Conservation (phyloP, 2,329 filamentous ascomycete species). For the Fusarium torreyae region DNA sequence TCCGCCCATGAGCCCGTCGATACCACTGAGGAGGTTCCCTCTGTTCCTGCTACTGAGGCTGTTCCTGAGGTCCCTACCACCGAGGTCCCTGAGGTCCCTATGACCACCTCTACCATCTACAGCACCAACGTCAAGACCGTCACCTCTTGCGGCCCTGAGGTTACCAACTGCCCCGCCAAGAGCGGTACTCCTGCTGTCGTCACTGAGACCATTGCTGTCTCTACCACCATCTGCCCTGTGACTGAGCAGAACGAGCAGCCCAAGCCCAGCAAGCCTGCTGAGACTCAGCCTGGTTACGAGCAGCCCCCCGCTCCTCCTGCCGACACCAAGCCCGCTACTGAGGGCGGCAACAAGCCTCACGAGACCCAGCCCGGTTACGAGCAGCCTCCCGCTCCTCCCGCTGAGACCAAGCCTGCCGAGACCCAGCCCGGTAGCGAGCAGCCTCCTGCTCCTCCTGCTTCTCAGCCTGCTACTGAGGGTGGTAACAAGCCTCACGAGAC, state of each 20-base stretch:
- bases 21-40: conserved; percentile 51
- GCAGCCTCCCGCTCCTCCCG: neutral
- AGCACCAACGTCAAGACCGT: conserved; percentile 72
- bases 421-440: conserved; percentile 5
- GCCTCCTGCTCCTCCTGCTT: conserved; percentile 18
- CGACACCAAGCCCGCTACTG: neutral
- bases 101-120: conserved; percentile 70
- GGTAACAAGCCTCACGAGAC: conserved; percentile 20
- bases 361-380: neutral
- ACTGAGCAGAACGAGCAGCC: conserved; percentile 44
- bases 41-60: too few relatives aligned
- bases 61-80: conserved; percentile 48
- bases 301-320: neutral
- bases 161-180: conserved; percentile 73
- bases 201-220: conserved; percentile 57
- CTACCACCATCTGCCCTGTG: conserved; percentile 60
- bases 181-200: conserved; percentile 52
- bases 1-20: conserved; percentile 52
- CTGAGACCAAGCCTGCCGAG: neutral
- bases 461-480: too few relatives aligned
- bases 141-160: conserved; percentile 72
- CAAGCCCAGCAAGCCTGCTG: conserved; percentile 30
- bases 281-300: neutral
- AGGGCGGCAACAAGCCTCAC: conserved; percentile 1
- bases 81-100: conserved; percentile 56